A percentile compares a stretch with the other conserved stretches of the same genome.
Evolutionary conservation across 2,329 filamentous ascomycete species (phyloP).

Genomic region (Alternaria hordeiaustralica): DNA sequence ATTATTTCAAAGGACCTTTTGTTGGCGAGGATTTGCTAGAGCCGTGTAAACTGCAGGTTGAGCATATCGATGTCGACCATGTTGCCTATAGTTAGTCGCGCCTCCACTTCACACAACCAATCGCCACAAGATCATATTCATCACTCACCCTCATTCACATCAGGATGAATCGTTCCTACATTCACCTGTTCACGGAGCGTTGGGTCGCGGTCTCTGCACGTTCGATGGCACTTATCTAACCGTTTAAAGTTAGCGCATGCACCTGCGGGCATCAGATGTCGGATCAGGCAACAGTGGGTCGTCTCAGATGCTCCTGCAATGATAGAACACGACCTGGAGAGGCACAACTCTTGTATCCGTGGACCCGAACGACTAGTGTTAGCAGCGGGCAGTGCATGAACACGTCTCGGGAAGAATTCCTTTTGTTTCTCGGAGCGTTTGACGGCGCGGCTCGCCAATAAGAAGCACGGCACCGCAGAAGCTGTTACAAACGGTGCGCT

Average conservation of each 20-base stretch:
- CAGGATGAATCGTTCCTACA: background rate
- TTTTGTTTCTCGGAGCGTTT: constrained; percentile 17
- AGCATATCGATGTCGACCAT: background rate
- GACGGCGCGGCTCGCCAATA: constrained; percentile 8
- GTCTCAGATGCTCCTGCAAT: constrained; percentile 6
- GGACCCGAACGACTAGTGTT: background rate
- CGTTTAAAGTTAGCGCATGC: background rate
- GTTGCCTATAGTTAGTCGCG: background rate
- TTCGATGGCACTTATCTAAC: background rate
- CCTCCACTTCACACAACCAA: background rate
- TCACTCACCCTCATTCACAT: background rate
- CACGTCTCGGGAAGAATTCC: constrained; percentile 10
- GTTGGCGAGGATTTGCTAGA: background rate
- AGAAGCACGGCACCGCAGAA: background rate
- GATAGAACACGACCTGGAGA: constrained; percentile 4
- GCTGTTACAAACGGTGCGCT: constrained; percentile 12
- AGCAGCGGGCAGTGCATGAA: constrained; percentile 6
- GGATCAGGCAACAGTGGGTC: constrained; percentile 4
- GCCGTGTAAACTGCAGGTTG: background rate
- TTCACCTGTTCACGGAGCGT: background rate
- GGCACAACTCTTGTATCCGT: background rate
- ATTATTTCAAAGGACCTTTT: background rate
- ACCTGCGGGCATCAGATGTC: background rate
- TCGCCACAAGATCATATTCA: background rate
- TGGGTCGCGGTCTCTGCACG: background rate